A percentile compares a stretch with the other conserved stretches of the same genome.
phyloP scores from a whole-genome alignment of 805 yeast genomes.

The Saccharomycopsis capsularis region DNA sequence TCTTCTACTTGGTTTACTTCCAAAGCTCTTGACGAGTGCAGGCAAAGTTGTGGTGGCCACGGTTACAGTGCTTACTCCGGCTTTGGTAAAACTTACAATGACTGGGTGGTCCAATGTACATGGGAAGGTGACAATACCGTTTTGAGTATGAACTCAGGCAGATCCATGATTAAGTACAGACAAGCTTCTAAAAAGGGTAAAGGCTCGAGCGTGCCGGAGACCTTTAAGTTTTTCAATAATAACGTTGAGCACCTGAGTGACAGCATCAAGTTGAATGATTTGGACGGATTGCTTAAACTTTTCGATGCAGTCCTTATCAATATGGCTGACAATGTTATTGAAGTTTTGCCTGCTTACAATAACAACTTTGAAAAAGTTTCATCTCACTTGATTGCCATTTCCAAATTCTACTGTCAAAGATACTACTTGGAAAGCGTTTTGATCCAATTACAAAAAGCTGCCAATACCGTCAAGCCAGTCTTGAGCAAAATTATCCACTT shows the following conservation, averaged over 20 bases:
- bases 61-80: constrained; percentile 93
- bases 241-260: constrained; percentile 15
- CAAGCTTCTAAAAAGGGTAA: constrained; percentile 32
- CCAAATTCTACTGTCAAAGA: constrained; percentile 46
- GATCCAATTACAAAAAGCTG: constrained; percentile 31
- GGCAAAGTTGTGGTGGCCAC: constrained; percentile 95
- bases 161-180: constrained; percentile 47
- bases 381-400: constrained; percentile 38
- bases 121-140: constrained; percentile 98
- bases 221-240: constrained; percentile 28
- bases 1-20: constrained; percentile 84
- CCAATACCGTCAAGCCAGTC: constrained; percentile 38
- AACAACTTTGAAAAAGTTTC: constrained; percentile 42
- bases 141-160: constrained; percentile 76
- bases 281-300: constrained; percentile 31
- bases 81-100: constrained; percentile 80
- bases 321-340: constrained; percentile 24
- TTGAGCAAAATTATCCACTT: constrained; percentile 51
- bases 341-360: constrained; percentile 29
- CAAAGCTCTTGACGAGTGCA: constrained; percentile 73
- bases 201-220: constrained; percentile 25
- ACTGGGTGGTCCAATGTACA: constrained; percentile 97
- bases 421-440: constrained; percentile 38
- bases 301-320: constrained; percentile 37
- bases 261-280: not conserved